Percentiles rank a stretch among this genome's conserved stretches.
phyloP scores from a whole-genome alignment of 2,329 filamentous ascomycete species.

The Pseudocercospora cruenta region DNA sequence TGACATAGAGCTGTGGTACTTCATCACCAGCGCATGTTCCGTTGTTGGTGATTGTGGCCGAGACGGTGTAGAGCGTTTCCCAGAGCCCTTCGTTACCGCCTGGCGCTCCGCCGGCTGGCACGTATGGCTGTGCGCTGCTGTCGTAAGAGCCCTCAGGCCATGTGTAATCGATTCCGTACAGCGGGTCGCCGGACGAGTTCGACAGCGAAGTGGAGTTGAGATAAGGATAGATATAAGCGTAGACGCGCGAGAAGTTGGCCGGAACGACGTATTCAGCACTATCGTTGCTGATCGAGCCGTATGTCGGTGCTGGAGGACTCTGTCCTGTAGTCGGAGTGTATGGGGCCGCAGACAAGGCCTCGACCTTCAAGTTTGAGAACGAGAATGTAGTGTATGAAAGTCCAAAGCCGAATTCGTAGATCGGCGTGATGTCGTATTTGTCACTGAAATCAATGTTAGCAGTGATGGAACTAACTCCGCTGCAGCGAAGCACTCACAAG shows the following conservation, averaged over 20 bases:
- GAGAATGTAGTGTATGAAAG: constrained; percentile 79
- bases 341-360: constrained; percentile 51
- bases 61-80: constrained; percentile 70
- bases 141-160: constrained; percentile 61
- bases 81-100: constrained; percentile 67
- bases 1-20: constrained; percentile 75
- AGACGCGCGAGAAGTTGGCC: constrained; percentile 55
- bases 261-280: constrained; percentile 72
- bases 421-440: constrained; percentile 64
- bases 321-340: constrained; percentile 66
- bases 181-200: constrained; percentile 60
- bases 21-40: constrained; percentile 68
- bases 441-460: constrained; percentile 49
- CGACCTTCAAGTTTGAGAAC: constrained; percentile 69
- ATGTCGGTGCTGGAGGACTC: constrained; percentile 65
- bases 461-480: neutral
- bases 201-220: constrained; percentile 65
- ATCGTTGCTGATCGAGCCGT: constrained; percentile 67
- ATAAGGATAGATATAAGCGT: constrained; percentile 71
- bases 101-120: constrained; percentile 61
- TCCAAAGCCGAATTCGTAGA: constrained; percentile 70
- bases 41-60: constrained; percentile 72
- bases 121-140: constrained; percentile 60
- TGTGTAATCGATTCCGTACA: constrained; percentile 67
- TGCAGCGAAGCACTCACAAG: constrained; percentile 47